Conservation (phyloP, 2,329 filamentous ascomycete genomes). For the Periconia macrospinosa region DNA sequence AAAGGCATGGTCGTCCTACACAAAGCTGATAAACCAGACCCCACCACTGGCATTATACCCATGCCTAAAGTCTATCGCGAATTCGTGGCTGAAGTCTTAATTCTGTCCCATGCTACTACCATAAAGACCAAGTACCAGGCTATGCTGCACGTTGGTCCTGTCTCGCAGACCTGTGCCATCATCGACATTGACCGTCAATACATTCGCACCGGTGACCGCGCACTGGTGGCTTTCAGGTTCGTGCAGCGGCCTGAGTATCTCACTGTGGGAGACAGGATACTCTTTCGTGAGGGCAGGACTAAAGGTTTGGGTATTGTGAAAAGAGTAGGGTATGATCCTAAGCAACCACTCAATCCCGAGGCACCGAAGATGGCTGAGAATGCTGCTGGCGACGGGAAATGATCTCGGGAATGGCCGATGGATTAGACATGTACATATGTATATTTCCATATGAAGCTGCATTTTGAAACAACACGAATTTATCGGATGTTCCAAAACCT, state of each 20-base stretch:
- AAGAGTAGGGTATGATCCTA: constrained; percentile 79
- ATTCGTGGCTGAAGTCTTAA: constrained; percentile 75
- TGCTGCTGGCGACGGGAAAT: not conserved
- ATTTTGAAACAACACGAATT: not conserved
- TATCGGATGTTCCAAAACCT: too few relatives aligned
- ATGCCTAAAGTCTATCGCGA: constrained; percentile 57
- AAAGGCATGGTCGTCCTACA: constrained; percentile 98
- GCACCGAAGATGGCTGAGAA: constrained; percentile 20
- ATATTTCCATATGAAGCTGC: not conserved
- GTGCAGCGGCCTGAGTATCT: constrained; percentile 93
- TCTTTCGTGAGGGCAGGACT: constrained; percentile 93
- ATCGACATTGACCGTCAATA: constrained; percentile 97
- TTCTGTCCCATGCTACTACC: constrained; percentile 92
- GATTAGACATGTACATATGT: too few relatives aligned
- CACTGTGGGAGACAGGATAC: constrained; percentile 79
- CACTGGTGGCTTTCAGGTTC: constrained; percentile 90
- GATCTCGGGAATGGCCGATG: too few relatives aligned
- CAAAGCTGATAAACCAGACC: constrained; percentile 69
- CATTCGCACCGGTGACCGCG: constrained; percentile 92
- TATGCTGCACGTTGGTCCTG: constrained; percentile 94
- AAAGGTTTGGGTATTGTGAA: constrained; percentile 97
- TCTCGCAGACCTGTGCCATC: constrained; percentile 94
- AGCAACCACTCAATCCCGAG: constrained; percentile 46
- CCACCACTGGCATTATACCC: constrained; percentile 33
- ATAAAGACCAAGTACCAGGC: constrained; percentile 97